Base-by-base conservation (phyloP, 75 land plant species). In the Pinus taeda region DNA sequence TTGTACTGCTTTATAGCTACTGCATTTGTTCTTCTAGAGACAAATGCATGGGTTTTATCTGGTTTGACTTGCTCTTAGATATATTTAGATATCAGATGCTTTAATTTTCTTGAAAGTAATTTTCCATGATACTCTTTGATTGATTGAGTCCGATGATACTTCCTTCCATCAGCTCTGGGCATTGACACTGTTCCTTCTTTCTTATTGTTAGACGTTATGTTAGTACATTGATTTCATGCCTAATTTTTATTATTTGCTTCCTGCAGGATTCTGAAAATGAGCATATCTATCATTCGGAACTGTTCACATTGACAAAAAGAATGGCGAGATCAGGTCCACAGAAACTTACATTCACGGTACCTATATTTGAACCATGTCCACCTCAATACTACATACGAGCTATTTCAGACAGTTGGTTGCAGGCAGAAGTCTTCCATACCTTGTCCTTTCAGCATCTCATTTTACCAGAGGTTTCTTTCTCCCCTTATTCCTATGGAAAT, bases 331-430 rank as follows among this genome's bases (percentile, higher is more conserved):
- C 83, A 39, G 98, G 93, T 61, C 84, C 89, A 57, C 99, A 95
- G 45, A 92, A 90, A 73, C 76, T 97, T 7, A 81, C 92, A 12
- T 97, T 97, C 57, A 95, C 98, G 11, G 90, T 97, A 36, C 99
- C 99, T 49, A 95, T 97, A 61, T 97, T 95, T 87, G 99, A 97
- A 76, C 99, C 99, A 4, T 89, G 93, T 71, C 99, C 99, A 73
- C 86, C 98, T 14, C 99, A 97, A 64, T 97, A 97, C 67, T 95
- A 86, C 67, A 87, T 97, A 74, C 88, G 87, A 60, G 93, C 95
- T 21, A 82, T 97, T 76, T 97, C 99, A 61, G 99, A 97, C 83
- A 92, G 89, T 49, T 97, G 99, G 99, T 74, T 97, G 71, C 92
- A 95, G 49, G 88, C 98, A 55, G 93, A 90, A 73, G 72, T 92